phyloP scores from a whole-genome alignment of 2,329 filamentous ascomycete genomes.

The Fusarium denticulatum region DNA sequence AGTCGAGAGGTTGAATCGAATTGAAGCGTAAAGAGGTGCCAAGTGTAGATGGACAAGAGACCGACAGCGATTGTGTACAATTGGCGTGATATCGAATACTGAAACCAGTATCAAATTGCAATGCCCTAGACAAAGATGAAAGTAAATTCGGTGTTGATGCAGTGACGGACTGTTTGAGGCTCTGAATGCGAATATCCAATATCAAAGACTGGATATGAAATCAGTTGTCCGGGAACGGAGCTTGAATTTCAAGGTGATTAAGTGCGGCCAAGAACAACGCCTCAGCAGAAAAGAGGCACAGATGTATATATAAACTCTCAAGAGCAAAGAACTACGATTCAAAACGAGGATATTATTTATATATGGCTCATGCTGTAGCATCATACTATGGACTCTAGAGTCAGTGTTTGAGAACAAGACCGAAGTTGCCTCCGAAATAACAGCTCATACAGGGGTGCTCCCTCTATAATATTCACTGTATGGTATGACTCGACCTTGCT shows the following conservation, averaged over 20 bases:
- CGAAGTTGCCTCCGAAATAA: slow-evolving; percentile 28
- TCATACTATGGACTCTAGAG: background rate
- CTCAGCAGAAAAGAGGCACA: background rate
- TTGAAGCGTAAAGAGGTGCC: background rate
- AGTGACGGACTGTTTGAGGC: background rate
- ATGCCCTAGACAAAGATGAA: background rate
- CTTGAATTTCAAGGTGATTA: slow-evolving; percentile 14
- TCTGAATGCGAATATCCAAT: background rate
- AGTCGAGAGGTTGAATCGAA: background rate
- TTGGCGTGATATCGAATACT: background rate
- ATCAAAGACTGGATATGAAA: slow-evolving; percentile 3
- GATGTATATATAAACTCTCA: background rate
- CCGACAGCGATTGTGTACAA: background rate
- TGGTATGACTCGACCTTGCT: slow-evolving; percentile 36
- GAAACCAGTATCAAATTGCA: background rate
- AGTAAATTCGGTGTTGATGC: background rate
- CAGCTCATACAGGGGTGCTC: slow-evolving; percentile 11
- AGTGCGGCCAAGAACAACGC: background rate
- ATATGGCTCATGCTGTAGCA: background rate
- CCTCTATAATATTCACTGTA: background rate
- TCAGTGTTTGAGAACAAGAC: slow-evolving; percentile 11
- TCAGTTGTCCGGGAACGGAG: slow-evolving; percentile 19
- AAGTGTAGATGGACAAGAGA: background rate
- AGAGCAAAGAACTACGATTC: background rate
- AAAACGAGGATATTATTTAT: slow-evolving; percentile 1